Evolutionary conservation across 768 basidiomycete species (phyloP).

Genomic region (Piloderma croceum): DNA sequence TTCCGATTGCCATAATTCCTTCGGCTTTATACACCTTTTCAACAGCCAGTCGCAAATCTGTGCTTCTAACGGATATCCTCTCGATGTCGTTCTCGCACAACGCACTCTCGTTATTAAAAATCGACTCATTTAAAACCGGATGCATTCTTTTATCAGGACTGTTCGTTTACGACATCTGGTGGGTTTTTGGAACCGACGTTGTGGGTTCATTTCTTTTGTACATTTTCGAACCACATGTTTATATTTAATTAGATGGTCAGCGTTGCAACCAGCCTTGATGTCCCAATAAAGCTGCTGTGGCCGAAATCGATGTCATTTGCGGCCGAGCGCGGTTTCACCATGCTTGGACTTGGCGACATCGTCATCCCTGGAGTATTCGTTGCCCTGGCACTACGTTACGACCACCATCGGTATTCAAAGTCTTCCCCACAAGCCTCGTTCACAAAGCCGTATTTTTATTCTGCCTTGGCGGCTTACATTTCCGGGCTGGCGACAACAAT

Average conservation of each 20-base stretch:
- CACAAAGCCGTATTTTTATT: conserved; percentile 70
- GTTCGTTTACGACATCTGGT: conserved; percentile 92
- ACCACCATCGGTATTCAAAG: conserved; percentile 44
- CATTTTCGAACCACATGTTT: background rate
- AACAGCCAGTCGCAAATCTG: conserved; percentile 45
- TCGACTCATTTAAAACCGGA: conserved; percentile 90
- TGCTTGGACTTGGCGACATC: conserved; percentile 75
- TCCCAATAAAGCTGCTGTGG: conserved; percentile 91
- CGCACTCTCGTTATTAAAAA: conserved; percentile 68
- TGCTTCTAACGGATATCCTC: conserved; percentile 61
- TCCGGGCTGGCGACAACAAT: conserved; percentile 72
- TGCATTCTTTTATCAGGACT: conserved; percentile 75
- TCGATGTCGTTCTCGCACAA: conserved; percentile 77
- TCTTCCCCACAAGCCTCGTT: conserved; percentile 31
- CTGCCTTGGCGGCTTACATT: conserved; percentile 66
- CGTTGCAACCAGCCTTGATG: conserved; percentile 85
- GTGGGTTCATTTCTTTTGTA: conserved; percentile 38
- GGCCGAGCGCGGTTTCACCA: conserved; percentile 59
- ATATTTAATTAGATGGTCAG: conserved; percentile 71
- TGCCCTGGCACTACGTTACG: conserved; percentile 82
- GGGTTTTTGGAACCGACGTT: conserved; percentile 87
- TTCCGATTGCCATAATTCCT: conserved; percentile 58
- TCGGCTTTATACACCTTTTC: conserved; percentile 58
- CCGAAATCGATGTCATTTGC: conserved; percentile 58
- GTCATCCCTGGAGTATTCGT: conserved; percentile 67